Conservation (phyloP, 176 grass and related monocot species). For the Sorghum bicolor region DNA sequence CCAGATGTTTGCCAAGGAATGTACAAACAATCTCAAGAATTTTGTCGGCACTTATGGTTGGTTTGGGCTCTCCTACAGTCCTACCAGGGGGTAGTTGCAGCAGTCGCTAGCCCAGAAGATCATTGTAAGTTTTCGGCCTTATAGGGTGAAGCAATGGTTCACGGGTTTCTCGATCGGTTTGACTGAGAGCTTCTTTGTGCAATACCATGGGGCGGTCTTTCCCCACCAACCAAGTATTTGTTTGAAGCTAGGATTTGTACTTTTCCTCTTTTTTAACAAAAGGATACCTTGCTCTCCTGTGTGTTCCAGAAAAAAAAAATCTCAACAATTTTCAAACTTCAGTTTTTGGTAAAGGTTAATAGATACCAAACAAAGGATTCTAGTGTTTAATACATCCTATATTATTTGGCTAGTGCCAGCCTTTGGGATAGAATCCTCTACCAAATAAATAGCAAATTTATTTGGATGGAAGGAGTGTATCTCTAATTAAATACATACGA, state of each 20-base stretch:
- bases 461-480: background rate
- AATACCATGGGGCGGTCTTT: background rate
- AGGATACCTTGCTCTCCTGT: background rate
- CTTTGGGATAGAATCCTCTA: background rate
- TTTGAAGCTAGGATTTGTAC: background rate
- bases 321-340: background rate
- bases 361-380: background rate
- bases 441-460: background rate
- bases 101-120: background rate
- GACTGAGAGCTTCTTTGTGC: background rate
- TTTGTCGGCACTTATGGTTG: background rate
- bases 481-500: background rate
- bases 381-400: background rate
- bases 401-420: background rate
- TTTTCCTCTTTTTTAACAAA: background rate
- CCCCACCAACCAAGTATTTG: too few species aligned
- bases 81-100: background rate
- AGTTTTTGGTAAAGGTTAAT: background rate
- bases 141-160: background rate
- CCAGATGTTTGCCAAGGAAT: background rate
- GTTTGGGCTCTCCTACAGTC: background rate
- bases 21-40: background rate
- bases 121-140: background rate
- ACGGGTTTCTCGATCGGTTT: background rate
- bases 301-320: background rate